A percentile compares a stretch with the other conserved stretches of the same genome.
phyloP scores from a whole-genome alignment of 164 flowering plant species.

The Dillenia suffruticosa region DNA sequence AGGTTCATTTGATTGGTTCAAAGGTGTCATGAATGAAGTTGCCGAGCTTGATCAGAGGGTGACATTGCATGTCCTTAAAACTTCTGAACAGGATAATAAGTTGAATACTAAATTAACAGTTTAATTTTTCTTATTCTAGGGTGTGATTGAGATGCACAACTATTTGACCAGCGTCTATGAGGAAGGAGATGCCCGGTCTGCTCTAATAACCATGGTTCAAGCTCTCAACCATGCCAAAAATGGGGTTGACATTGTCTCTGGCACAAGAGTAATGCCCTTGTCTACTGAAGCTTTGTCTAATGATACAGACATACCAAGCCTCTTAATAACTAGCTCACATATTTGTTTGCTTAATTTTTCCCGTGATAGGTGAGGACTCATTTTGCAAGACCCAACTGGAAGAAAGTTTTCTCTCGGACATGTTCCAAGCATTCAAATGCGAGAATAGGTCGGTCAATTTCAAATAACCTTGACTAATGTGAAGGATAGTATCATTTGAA shows the following conservation, averaged over 20 bases:
- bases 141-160: conserved; percentile 98
- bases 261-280: conserved; percentile 62
- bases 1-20: conserved; percentile 99
- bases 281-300: neutral
- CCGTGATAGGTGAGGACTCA: conserved; percentile 75
- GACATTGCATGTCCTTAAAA: conserved; percentile 5
- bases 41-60: conserved; percentile 93
- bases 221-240: conserved; percentile 97
- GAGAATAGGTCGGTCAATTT: conserved; percentile 52
- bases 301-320: no score
- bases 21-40: conserved; percentile 97
- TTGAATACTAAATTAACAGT: neutral
- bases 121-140: conserved; percentile 36
- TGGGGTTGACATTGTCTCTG: conserved; percentile 94
- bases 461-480: neutral
- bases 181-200: conserved; percentile 99
- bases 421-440: conserved; percentile 67
- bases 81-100: no score
- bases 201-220: conserved; percentile 98
- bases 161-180: conserved; percentile 97
- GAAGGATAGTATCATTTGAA: neutral
- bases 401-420: conserved; percentile 58
- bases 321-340: neutral
- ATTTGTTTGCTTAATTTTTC: neutral
- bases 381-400: conserved; percentile 94